Percentiles rank a stretch among this genome's conserved stretches.
Evolutionary conservation across 768 basidiomycete species (phyloP).

Genomic region (Lentinula raphanica): DNA sequence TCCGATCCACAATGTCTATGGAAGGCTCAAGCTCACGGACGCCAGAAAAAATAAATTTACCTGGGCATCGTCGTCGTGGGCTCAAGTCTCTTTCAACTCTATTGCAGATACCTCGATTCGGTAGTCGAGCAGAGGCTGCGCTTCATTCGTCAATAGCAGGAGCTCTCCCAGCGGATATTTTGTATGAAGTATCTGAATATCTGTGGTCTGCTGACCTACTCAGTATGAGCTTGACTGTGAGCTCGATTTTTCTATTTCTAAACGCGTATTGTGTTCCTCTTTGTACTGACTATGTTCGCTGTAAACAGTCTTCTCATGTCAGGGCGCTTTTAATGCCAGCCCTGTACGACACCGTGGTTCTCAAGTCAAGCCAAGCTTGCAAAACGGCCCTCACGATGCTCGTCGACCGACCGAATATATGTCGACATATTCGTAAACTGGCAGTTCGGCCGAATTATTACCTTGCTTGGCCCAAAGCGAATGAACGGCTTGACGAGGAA

Average conservation of each 20-base stretch:
- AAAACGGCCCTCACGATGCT: conserved; percentile 33
- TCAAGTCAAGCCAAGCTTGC: conserved; percentile 39
- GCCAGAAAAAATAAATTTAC: background rate
- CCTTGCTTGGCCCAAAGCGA: conserved; percentile 43
- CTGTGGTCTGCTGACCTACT: conserved; percentile 10
- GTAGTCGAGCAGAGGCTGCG: background rate
- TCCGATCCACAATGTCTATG: background rate
- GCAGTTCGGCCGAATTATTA: conserved; percentile 48
- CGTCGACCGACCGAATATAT: conserved; percentile 26
- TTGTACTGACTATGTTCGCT: background rate
- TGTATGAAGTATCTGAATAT: conserved; percentile 9
- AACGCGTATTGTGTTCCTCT: background rate
- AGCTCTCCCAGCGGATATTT: conserved; percentile 8
- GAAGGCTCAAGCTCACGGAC: background rate
- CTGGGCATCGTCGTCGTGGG: conserved; percentile 5
- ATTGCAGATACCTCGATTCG: conserved; percentile 4
- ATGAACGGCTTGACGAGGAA: conserved; percentile 33
- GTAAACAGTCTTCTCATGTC: conserved; percentile 6
- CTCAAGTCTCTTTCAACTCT: conserved; percentile 8
- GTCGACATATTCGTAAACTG: conserved; percentile 35
- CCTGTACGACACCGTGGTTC: conserved; percentile 39
- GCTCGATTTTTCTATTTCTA: background rate
- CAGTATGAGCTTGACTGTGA: conserved; percentile 9
- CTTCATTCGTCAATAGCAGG: background rate
- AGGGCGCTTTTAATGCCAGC: conserved; percentile 22